These are phyloP conservation scores for Fraxinus xanthoxyloides DNA, from an alignment of 305 asterid genomes.

Conservation along the genomic window DNA sequence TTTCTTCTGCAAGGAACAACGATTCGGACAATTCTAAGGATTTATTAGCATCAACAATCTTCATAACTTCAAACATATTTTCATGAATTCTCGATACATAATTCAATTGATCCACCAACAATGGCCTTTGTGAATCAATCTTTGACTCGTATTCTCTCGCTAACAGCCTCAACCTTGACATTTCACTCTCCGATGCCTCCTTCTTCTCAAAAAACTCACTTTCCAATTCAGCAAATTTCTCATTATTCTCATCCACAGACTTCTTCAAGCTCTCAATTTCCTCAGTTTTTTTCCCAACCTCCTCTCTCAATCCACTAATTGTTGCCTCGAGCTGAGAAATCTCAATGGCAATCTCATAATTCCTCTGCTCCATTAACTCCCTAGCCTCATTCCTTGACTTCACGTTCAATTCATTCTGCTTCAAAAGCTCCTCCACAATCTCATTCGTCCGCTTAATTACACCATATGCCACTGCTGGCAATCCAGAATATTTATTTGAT, in stretches of 20 bases:
- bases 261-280: constrained; percentile 51
- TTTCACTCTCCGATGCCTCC: constrained; percentile 51
- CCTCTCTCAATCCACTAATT: constrained; percentile 76
- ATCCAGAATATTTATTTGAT: constrained; percentile 80
- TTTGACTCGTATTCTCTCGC: constrained; percentile 57
- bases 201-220: constrained; percentile 48
- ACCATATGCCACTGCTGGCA: constrained; percentile 87
- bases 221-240: constrained; percentile 43
- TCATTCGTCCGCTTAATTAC: constrained; percentile 92
- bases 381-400: constrained; percentile 80
- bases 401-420: constrained; percentile 57
- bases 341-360: constrained; percentile 93
- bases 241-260: constrained; percentile 53
- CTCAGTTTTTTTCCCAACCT: constrained; percentile 48
- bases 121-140: constrained; percentile 57
- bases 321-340: constrained; percentile 87
- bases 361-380: constrained; percentile 79
- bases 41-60: constrained; percentile 71
- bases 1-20: constrained; percentile 82
- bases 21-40: constrained; percentile 78
- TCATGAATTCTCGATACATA: constrained; percentile 64
- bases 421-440: constrained; percentile 82
- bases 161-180: constrained; percentile 45
- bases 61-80: constrained; percentile 59
- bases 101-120: constrained; percentile 71